Conservation (phyloP, 345 rosid genomes). For the thale cress (Arabidopsis thaliana) region TAIR10.1 NC_003075.7:16971001-16971500, state of each 20-base stretch:
- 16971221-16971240: neutral
- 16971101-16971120: neutral
- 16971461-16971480: slow-evolving; percentile 52
- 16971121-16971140: neutral
- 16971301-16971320: neutral
- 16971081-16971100: no score
- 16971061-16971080: neutral
- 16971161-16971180: neutral
- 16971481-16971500: slow-evolving; percentile 91
- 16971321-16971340: neutral
- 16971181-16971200: neutral
- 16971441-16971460: neutral
- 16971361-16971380: neutral
- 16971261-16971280: neutral
- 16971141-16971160: neutral
- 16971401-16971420: slow-evolving; percentile 8
- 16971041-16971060: neutral
- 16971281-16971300: neutral
- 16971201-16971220: neutral
- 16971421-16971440: neutral
- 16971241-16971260: neutral
- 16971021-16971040: no score
- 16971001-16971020: neutral
- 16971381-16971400: neutral
- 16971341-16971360: neutral